A percentile compares a stretch with the other conserved stretches of the same genome.
These are phyloP conservation scores for Xylariaceae sp. DNA, from an alignment of 2,329 filamentous ascomycete genomes.

Conservation along the genomic window DNA sequence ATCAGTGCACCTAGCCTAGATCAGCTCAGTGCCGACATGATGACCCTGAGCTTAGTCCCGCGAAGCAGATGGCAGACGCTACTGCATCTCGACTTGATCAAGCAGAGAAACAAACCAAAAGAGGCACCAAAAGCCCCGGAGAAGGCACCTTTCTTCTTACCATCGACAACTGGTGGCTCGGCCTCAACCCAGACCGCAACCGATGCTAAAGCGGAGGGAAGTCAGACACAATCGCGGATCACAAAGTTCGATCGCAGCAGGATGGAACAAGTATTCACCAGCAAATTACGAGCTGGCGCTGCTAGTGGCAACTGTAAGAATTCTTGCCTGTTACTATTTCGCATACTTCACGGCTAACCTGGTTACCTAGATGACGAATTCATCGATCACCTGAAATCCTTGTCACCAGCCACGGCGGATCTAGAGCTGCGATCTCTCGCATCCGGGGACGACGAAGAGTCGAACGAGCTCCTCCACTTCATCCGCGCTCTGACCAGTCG, in stretches of 20 bases:
- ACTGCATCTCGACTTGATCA: slow-evolving; percentile 87
- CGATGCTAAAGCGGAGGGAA: slow-evolving; percentile 33
- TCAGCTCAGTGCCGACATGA: slow-evolving; percentile 79
- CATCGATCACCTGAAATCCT: slow-evolving; percentile 75
- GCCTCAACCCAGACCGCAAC: slow-evolving; percentile 30
- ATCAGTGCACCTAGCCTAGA: slow-evolving; percentile 64
- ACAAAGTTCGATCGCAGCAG: slow-evolving; percentile 64
- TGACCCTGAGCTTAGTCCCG: slow-evolving; percentile 87
- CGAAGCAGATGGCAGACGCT: slow-evolving; percentile 93
- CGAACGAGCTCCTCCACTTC: slow-evolving; percentile 78
- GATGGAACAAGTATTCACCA: slow-evolving; percentile 61
- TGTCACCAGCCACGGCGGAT: slow-evolving; percentile 85
- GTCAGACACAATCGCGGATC: slow-evolving; percentile 60
- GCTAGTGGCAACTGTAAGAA: slow-evolving; percentile 63
- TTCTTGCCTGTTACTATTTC: neutral
- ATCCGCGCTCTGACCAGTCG: slow-evolving; percentile 76
- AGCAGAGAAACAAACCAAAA: slow-evolving; percentile 90
- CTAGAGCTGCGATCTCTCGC: slow-evolving; percentile 84
- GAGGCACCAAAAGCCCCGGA: slow-evolving; percentile 90
- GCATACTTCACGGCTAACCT: slow-evolving; percentile 8
- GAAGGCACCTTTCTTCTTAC: slow-evolving; percentile 94
- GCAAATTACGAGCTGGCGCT: slow-evolving; percentile 57
- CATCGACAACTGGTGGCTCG: slow-evolving; percentile 56
- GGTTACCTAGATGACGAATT: slow-evolving; percentile 60
- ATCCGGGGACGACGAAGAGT: slow-evolving; percentile 45